Conservation (phyloP, 1,284 basidiomycete genomes). For the Gastroboletus turbinatus region DNA sequence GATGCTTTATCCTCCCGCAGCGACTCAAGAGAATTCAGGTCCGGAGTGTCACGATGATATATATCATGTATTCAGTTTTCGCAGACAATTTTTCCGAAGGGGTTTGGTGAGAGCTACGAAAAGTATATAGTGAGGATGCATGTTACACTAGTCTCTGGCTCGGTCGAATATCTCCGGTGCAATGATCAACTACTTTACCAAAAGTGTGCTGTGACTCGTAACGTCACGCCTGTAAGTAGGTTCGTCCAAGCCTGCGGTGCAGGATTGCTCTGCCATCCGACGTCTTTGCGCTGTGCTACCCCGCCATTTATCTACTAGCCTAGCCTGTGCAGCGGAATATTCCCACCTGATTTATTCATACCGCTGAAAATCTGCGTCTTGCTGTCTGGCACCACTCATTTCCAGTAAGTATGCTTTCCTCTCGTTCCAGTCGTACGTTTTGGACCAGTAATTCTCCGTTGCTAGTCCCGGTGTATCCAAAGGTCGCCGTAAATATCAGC, state of each 20-base stretch:
- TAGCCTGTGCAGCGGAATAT: slow-evolving; percentile 6
- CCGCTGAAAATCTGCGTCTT: slow-evolving; percentile 10
- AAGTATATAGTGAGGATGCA: not conserved
- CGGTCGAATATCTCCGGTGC: slow-evolving; percentile 21
- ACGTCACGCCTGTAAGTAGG: slow-evolving; percentile 39
- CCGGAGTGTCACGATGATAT: too few relatives aligned
- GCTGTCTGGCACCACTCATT: slow-evolving; percentile 6
- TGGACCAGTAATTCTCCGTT: slow-evolving; percentile 11
- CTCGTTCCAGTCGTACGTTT: slow-evolving; percentile 4
- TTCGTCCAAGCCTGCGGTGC: slow-evolving; percentile 34
- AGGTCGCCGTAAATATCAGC: slow-evolving; percentile 8
- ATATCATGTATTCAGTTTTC: not conserved
- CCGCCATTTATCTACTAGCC: slow-evolving; percentile 11
- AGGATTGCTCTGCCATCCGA: slow-evolving; percentile 31
- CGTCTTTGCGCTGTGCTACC: slow-evolving; percentile 17
- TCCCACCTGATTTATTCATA: slow-evolving; percentile 14
- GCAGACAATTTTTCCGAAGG: not conserved
- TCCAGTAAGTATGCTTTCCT: slow-evolving; percentile 15
- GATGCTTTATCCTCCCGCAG: not conserved
- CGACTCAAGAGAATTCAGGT: not conserved
- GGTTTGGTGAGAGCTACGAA: not conserved
- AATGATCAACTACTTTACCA: slow-evolving; percentile 37
- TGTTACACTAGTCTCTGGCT: not conserved
- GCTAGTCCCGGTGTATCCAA: slow-evolving; percentile 2
- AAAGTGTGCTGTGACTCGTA: slow-evolving; percentile 34